These are phyloP conservation scores for Zopfia rhizophila DNA, from an alignment of 2,329 filamentous ascomycete genomes.

Conservation along the genomic window DNA sequence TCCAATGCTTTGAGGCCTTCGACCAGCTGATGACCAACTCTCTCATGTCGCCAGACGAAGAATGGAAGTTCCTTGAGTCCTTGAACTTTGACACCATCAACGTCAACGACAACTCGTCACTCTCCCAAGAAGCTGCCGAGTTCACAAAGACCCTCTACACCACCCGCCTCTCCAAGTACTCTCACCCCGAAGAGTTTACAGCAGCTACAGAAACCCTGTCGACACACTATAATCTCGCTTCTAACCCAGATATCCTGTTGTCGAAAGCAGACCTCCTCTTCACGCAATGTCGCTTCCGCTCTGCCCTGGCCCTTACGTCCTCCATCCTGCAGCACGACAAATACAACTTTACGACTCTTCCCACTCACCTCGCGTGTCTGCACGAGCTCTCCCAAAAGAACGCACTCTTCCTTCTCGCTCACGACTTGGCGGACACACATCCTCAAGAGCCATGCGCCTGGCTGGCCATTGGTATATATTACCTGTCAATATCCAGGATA, in stretches of 20 bases:
- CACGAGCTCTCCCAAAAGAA: conserved; percentile 90
- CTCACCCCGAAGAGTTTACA: conserved; percentile 83
- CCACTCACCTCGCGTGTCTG: conserved; percentile 89
- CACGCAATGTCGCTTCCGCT: conserved; percentile 92
- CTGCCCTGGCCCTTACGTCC: conserved; percentile 85
- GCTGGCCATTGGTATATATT: conserved; percentile 95
- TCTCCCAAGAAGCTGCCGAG: conserved; percentile 86
- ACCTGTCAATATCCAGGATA: conserved; percentile 87
- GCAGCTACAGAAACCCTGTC: conserved; percentile 89
- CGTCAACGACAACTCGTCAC: conserved; percentile 70
- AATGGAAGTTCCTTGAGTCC: conserved; percentile 87
- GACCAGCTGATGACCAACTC: conserved; percentile 98
- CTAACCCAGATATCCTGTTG: conserved; percentile 90
- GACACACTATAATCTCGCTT: conserved; percentile 87
- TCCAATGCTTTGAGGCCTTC: conserved; percentile 98
- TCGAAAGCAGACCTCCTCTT: conserved; percentile 91
- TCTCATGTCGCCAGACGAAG: conserved; percentile 87
- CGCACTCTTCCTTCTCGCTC: conserved; percentile 87
- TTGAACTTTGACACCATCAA: conserved; percentile 88
- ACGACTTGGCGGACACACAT: conserved; percentile 91
- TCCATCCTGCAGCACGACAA: conserved; percentile 84
- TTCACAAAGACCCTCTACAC: conserved; percentile 98
- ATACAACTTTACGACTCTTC: conserved; percentile 89
- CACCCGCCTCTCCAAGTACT: conserved; percentile 93
- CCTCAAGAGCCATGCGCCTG: conserved; percentile 92